Base-by-base conservation (phyloP, 2,329 filamentous ascomycete species). In the Arthrinium phaeospermum region DNA sequence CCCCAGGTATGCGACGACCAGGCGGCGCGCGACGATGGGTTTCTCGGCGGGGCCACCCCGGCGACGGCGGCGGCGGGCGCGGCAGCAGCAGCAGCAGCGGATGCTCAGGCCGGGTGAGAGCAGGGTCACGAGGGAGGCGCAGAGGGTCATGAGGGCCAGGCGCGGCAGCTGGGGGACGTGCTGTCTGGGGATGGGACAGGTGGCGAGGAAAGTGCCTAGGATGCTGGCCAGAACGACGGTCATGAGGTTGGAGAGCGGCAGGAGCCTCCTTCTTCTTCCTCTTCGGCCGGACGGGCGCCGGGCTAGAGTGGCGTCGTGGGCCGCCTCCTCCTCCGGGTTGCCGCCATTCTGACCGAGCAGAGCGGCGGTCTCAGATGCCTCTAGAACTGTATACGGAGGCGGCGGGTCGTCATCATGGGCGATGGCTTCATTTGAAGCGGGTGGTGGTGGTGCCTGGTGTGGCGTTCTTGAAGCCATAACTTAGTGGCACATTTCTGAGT, bases 81-180 rank as follows among this genome's bases (percentile, higher is more conserved):
- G 34, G 16, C 53, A 61, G 30, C 27, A 61, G 51, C 12, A 30
- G 53, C 19, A 34, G 27, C 27, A 37, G 30, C 53, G 30, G 30
- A 61, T 22, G 53, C 19, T 61, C 16, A 61, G 6, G 53, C 27
- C 22, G 57, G 57, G 67, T 19, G 34, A 37, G 67, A 30, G 24
- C 45, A 64, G 57, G 27, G 67, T 69, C 27, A 69, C 67, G 27
- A 69, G 67, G 4, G 67, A 69, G 16, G 67, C 45, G 45, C 45
- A 34, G 27, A 69, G 34, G 67, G 47, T 49, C 27, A 69, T 49
- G 27, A 69, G 34, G 27, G 47, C 45, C 45, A 69, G 67, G 67
- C 67, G 67, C 14, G 47, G 45, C 16, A 46, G 47, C 24, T 49
- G 67, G 10, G 67, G 45, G 10, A 69, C 3, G 27, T 16, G 19